These are phyloP conservation scores for Fusarium protoensiforme DNA, from an alignment of 2,329 filamentous ascomycete species.

Conservation along the genomic window DNA sequence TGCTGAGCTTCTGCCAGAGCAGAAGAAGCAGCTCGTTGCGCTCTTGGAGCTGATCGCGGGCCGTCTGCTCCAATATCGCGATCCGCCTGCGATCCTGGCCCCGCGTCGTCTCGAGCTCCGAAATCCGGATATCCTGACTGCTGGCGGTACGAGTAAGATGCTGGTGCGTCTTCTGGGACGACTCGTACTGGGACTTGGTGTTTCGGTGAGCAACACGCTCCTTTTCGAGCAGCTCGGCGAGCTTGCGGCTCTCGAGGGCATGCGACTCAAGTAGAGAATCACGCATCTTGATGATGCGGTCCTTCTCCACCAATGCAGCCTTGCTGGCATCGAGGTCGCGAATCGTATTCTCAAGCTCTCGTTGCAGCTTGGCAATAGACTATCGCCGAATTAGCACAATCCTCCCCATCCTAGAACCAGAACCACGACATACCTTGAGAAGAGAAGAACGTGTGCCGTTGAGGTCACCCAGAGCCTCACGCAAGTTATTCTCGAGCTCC, in stretches of 20 bases:
- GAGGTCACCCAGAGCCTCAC: conserved; percentile 87
- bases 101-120: conserved; percentile 85
- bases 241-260: conserved; percentile 84
- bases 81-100: conserved; percentile 83
- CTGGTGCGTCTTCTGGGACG: conserved; percentile 86
- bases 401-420: not conserved
- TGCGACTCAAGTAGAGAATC: conserved; percentile 90
- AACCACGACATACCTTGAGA: conserved; percentile 70
- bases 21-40: conserved; percentile 87
- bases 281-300: conserved; percentile 88
- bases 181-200: conserved; percentile 89
- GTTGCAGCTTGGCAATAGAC: conserved; percentile 88
- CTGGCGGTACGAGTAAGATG: conserved; percentile 88
- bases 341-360: conserved; percentile 85
- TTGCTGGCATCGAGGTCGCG: conserved; percentile 85
- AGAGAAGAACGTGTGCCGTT: conserved; percentile 87
- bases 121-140: conserved; percentile 84
- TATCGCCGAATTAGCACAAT: conserved; percentile 47
- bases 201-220: conserved; percentile 87
- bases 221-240: conserved; percentile 90
- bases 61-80: conserved; percentile 78
- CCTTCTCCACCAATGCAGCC: conserved; percentile 86
- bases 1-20: conserved; percentile 90
- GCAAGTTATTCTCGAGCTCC: conserved; percentile 89
- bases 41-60: conserved; percentile 88